Evolutionary conservation across 768 basidiomycete species (phyloP).

Genomic region (Tubosaeta sp.): DNA sequence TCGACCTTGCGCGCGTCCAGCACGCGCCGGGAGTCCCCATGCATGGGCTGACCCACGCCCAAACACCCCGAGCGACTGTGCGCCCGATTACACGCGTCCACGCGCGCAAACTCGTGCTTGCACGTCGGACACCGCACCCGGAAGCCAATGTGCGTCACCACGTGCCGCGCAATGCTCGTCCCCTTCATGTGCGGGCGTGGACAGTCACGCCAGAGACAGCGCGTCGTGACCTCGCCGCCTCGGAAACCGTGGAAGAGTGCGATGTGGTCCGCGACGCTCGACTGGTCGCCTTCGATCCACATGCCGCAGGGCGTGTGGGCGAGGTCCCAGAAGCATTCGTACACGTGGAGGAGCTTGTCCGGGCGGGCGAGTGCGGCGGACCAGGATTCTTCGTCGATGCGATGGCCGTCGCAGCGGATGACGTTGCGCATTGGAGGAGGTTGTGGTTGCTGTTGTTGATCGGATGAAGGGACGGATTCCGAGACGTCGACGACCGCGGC

Average conservation of each 20-base stretch:
- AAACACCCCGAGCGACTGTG: slow-evolving; percentile 29
- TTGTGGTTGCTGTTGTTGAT: not conserved
- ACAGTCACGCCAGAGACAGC: slow-evolving; percentile 31
- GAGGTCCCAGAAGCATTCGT: slow-evolving; percentile 30
- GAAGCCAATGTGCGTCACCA: slow-evolving; percentile 30
- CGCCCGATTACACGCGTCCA: slow-evolving; percentile 33
- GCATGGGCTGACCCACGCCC: slow-evolving; percentile 29
- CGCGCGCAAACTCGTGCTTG: slow-evolving; percentile 31
- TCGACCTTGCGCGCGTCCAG: slow-evolving; percentile 28
- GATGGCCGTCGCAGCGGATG: slow-evolving; percentile 24
- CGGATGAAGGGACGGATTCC: slow-evolving; percentile 3
- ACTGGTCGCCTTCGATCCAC: slow-evolving; percentile 35
- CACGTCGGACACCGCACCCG: slow-evolving; percentile 28
- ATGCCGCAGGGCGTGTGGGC: slow-evolving; percentile 24
- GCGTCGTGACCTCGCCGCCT: slow-evolving; percentile 28
- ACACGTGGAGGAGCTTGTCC: slow-evolving; percentile 26
- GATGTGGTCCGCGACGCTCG: slow-evolving; percentile 31
- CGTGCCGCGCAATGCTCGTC: slow-evolving; percentile 31
- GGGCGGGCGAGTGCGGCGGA: slow-evolving; percentile 17
- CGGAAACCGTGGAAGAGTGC: slow-evolving; percentile 28
- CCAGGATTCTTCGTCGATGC: slow-evolving; percentile 29
- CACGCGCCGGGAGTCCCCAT: slow-evolving; percentile 25
- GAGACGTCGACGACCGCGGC: slow-evolving; percentile 15
- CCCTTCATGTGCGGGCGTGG: slow-evolving; percentile 28
- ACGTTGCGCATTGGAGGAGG: slow-evolving; percentile 12